Percentiles rank a stretch among this genome's conserved stretches.
These are phyloP conservation scores for Mycena latifolia DNA, from an alignment of 768 basidiomycete genomes.

Conservation along the genomic window DNA sequence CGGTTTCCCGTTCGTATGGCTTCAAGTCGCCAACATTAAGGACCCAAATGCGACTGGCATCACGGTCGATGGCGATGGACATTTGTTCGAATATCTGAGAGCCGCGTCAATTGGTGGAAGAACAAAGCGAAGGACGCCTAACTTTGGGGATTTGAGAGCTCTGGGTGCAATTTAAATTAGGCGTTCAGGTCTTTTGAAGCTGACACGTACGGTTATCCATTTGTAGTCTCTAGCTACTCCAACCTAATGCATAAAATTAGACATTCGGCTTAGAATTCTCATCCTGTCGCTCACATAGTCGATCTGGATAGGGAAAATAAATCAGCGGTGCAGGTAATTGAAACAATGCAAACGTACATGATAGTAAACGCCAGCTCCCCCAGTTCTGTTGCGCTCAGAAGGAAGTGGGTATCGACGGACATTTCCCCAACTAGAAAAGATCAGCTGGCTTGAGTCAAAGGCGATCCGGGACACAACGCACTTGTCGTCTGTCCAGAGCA, in stretches of 20 bases:
- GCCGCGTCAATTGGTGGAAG: background rate
- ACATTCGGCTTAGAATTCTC: background rate
- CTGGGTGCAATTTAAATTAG: conserved; percentile 42
- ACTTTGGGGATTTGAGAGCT: conserved; percentile 68
- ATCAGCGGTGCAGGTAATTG: background rate
- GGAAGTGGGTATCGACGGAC: conserved; percentile 70
- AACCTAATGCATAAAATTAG: conserved; percentile 51
- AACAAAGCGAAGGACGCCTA: background rate
- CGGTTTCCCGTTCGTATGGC: conserved; percentile 77
- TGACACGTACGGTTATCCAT: conserved; percentile 67
- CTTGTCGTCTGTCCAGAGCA: conserved; percentile 84
- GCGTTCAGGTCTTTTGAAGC: background rate
- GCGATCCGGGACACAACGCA: conserved; percentile 44
- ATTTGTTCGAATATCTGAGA: conserved; percentile 74
- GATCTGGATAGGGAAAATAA: conserved; percentile 44
- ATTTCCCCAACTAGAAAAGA: conserved; percentile 69
- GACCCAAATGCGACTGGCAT: conserved; percentile 74
- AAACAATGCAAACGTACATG: conserved; percentile 55
- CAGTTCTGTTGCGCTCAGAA: conserved; percentile 69
- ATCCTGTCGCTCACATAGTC: conserved; percentile 54
- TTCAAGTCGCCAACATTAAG: conserved; percentile 84
- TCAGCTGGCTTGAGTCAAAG: background rate
- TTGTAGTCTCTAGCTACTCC: conserved; percentile 78
- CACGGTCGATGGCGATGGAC: conserved; percentile 70
- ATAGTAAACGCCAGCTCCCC: conserved; percentile 80